Evolutionary conservation across 2,329 filamentous ascomycete species (phyloP).

Genomic region (Ascochyta clinopodiicola): DNA sequence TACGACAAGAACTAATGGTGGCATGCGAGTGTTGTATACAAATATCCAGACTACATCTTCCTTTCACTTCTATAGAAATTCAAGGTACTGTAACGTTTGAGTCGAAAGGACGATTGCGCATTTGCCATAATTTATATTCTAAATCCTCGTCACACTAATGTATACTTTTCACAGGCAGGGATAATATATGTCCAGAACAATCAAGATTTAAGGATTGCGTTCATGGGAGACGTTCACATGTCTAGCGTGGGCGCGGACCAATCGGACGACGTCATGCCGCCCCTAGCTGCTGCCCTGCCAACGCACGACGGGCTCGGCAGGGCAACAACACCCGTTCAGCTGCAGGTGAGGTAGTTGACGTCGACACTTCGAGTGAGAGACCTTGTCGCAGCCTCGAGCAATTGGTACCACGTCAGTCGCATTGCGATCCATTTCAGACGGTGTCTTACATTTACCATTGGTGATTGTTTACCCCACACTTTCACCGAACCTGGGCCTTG

Average conservation of each 20-base stretch:
- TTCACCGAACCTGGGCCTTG: slow-evolving; percentile 3
- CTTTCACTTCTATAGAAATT: too few species aligned
- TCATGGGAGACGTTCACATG: slow-evolving; percentile 11
- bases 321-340: slow-evolving; percentile 11
- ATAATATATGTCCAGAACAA: too few species aligned
- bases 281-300: slow-evolving; percentile 11
- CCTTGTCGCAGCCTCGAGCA: slow-evolving; percentile 7
- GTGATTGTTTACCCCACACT: slow-evolving; percentile 18
- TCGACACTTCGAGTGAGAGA: slow-evolving; percentile 9
- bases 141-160: too few species aligned
- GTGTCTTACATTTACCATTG: neutral
- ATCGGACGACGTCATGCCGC: slow-evolving; percentile 18
- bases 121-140: too few species aligned
- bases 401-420: slow-evolving; percentile 10
- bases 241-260: slow-evolving; percentile 4
- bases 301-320: slow-evolving; percentile 12
- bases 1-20: too few species aligned
- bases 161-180: too few species aligned
- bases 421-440: neutral
- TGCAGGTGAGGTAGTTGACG: slow-evolving; percentile 11
- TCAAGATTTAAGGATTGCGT: neutral
- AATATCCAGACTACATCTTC: too few species aligned
- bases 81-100: too few species aligned
- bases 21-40: too few species aligned
- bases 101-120: too few species aligned